Conservation (phyloP, 108 stramenopile species). For the Tribonema minus region DNA sequence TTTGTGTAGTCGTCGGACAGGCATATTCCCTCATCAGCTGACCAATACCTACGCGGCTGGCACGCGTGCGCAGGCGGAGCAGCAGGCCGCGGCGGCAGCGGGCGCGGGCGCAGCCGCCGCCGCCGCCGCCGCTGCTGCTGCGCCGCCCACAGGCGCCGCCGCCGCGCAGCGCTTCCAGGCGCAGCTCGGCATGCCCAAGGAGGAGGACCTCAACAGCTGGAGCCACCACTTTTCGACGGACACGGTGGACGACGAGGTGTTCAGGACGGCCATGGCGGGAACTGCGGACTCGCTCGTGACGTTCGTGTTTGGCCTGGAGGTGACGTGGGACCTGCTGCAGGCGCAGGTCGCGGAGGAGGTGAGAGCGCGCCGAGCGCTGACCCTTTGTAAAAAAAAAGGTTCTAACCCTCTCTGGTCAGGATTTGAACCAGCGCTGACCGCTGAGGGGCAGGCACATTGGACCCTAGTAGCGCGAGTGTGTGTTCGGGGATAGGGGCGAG, state of each 20-base stretch:
- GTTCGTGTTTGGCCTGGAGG: constrained; percentile 89
- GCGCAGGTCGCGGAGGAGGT: constrained; percentile 80
- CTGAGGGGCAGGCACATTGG: constrained; percentile 59
- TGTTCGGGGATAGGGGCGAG: not conserved
- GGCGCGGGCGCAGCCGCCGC: too few relatives aligned
- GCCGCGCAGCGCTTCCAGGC: constrained; percentile 3
- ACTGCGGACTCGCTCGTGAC: constrained; percentile 71
- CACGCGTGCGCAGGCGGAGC: too few relatives aligned
- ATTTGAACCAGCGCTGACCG: constrained; percentile 63
- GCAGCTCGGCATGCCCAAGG: constrained; percentile 78
- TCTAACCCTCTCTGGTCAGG: too few relatives aligned
- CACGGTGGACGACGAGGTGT: constrained; percentile 85
- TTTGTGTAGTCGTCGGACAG: too few relatives aligned
- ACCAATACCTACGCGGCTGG: too few relatives aligned
- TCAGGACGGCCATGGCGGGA: constrained; percentile 61
- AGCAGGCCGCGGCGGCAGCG: too few relatives aligned
- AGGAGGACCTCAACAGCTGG: constrained; percentile 89
- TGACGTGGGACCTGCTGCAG: constrained; percentile 84
- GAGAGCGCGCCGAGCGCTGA: constrained; percentile 44
- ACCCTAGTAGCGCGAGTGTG: not conserved
- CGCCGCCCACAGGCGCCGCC: too few relatives aligned
- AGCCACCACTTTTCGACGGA: constrained; percentile 82
- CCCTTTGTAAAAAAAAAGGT: too few relatives aligned
- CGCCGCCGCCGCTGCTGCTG: too few relatives aligned
- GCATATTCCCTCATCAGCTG: too few relatives aligned